Evolutionary conservation across 192 early-diverging fungal genomes (phyloP).

Genomic region (Pilaira anomala): DNA sequence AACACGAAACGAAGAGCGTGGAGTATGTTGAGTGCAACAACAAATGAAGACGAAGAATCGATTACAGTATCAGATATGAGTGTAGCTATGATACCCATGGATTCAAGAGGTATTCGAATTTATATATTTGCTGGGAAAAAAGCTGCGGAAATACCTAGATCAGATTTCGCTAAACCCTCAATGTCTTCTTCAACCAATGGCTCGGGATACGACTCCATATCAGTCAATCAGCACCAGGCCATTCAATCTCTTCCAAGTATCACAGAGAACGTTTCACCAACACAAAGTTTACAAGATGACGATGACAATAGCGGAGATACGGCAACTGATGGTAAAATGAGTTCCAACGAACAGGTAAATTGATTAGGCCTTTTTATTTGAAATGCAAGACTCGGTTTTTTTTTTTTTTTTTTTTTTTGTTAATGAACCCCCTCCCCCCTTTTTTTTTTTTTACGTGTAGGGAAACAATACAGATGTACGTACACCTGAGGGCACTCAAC

Average conservation of each 20-base stretch:
- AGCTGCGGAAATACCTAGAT: slow-evolving; percentile 8
- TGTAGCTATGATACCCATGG: neutral
- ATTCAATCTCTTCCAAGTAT: neutral
- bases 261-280: neutral
- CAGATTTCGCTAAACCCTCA: neutral
- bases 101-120: neutral
- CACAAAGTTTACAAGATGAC: neutral
- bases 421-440: too few species aligned
- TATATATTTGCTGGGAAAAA: slow-evolving; percentile 9
- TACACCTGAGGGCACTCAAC: neutral
- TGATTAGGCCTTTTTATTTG: too few species aligned
- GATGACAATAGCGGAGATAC: neutral
- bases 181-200: slow-evolving; percentile 5
- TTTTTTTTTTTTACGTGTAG: too few species aligned
- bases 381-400: too few species aligned
- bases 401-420: too few species aligned
- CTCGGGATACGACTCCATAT: neutral
- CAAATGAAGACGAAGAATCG: neutral
- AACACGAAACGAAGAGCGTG: slow-evolving; percentile 16
- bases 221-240: neutral
- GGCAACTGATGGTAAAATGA: too few species aligned
- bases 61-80: slow-evolving; percentile 26
- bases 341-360: too few species aligned
- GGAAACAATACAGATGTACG: neutral
- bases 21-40: slow-evolving; percentile 3